phyloP scores from a whole-genome alignment of 345 rosid species.

The Leavenworthia alabamica region DNA sequence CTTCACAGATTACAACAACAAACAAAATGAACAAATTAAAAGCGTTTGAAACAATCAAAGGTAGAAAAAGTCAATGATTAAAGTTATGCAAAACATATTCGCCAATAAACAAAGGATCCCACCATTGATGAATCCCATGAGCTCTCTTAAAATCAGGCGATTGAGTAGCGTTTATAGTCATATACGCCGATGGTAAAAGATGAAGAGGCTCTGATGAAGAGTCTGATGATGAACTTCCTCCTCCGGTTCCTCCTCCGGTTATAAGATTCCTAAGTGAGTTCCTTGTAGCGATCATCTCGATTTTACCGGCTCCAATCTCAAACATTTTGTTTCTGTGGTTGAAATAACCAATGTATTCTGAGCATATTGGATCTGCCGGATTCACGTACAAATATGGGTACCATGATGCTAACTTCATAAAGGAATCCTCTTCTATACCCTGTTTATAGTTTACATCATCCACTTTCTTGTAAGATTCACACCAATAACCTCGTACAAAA shows the following conservation, averaged over 20 bases:
- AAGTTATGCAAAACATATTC: constrained; percentile 33
- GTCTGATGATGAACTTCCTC: neutral
- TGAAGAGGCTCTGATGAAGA: constrained; percentile 41
- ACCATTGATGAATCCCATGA: constrained; percentile 75
- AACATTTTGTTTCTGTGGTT: constrained; percentile 63
- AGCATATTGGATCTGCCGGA: constrained; percentile 45
- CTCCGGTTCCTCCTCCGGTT: constrained; percentile 23
- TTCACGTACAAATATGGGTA: constrained; percentile 49
- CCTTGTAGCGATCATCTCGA: constrained; percentile 44
- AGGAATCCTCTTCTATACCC: constrained; percentile 29
- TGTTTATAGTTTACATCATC: neutral
- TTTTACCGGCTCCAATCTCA: constrained; percentile 44
- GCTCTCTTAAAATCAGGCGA: constrained; percentile 44
- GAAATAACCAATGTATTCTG: constrained; percentile 58
- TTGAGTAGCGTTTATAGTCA: constrained; percentile 36
- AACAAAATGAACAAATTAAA: neutral
- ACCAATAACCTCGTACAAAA: neutral
- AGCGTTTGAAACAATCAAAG: neutral
- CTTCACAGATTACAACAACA: neutral
- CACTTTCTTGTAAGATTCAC: neutral
- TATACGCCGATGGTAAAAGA: constrained; percentile 53
- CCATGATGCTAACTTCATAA: constrained; percentile 42
- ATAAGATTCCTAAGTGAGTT: constrained; percentile 39
- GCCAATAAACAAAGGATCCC: constrained; percentile 46
- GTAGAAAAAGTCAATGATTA: neutral